A percentile compares a stretch with the other conserved stretches of the same genome.
These are phyloP conservation scores for Beauveria rudraprayagi DNA, from an alignment of 2,329 filamentous ascomycete genomes.

Conservation along the genomic window DNA sequence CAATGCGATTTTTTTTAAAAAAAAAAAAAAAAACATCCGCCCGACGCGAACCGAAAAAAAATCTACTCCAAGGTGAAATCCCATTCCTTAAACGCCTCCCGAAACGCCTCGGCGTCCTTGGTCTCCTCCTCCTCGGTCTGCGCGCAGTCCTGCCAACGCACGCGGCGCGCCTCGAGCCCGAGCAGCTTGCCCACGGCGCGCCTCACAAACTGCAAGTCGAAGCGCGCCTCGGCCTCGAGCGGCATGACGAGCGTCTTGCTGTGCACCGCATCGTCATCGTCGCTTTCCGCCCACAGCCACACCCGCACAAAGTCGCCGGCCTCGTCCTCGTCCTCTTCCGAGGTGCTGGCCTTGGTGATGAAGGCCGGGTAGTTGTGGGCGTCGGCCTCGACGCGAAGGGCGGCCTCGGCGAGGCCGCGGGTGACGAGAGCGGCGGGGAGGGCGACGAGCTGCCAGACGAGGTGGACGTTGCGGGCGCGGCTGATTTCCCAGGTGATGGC, in stretches of 20 bases:
- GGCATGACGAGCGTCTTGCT: slow-evolving; percentile 64
- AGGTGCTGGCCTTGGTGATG: slow-evolving; percentile 21
- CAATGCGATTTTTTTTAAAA: too few relatives aligned
- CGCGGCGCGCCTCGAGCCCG: slow-evolving; percentile 64
- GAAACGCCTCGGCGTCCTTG: slow-evolving; percentile 69
- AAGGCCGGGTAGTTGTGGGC: slow-evolving; percentile 54
- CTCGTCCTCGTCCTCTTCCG: slow-evolving; percentile 36
- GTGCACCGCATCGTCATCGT: slow-evolving; percentile 45
- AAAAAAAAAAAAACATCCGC: neutral
- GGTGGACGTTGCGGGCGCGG: slow-evolving; percentile 70
- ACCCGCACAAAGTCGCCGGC: slow-evolving; percentile 68
- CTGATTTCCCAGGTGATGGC: slow-evolving; percentile 90
- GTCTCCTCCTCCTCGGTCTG: slow-evolving; percentile 74
- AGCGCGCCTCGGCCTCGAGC: slow-evolving; percentile 62
- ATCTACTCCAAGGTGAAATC: slow-evolving; percentile 59
- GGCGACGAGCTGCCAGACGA: slow-evolving; percentile 90
- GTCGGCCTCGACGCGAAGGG: slow-evolving; percentile 81
- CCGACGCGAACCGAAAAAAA: neutral
- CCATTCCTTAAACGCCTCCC: slow-evolving; percentile 72
- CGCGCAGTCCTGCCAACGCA: slow-evolving; percentile 71
- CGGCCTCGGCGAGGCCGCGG: slow-evolving; percentile 74
- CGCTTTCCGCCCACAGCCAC: slow-evolving; percentile 62
- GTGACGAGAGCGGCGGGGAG: slow-evolving; percentile 59
- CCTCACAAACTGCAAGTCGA: slow-evolving; percentile 86
- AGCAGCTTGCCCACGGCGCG: slow-evolving; percentile 83